These are phyloP conservation scores for Lipomyces kockii DNA, from an alignment of 805 yeast genomes.

Conservation along the genomic window DNA sequence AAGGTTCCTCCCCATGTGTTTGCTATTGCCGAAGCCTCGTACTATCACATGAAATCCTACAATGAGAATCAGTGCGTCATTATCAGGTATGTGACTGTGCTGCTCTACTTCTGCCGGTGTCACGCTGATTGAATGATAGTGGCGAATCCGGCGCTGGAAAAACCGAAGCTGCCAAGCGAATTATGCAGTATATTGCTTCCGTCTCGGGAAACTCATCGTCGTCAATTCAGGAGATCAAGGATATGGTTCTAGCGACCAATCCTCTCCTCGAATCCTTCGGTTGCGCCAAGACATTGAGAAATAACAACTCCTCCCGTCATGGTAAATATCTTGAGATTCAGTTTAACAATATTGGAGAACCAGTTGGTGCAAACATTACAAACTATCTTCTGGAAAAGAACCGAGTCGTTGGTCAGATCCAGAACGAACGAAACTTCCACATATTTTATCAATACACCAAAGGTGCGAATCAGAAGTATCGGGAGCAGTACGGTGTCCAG, in stretches of 20 bases:
- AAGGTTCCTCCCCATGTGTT: conserved; percentile 88
- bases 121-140: conserved; percentile 47
- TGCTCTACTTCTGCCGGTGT: conserved; percentile 40
- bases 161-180: conserved; percentile 95
- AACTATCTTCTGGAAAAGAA: conserved; percentile 93
- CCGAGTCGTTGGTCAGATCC: conserved; percentile 93
- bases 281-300: conserved; percentile 89
- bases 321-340: conserved; percentile 92
- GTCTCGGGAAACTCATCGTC: conserved; percentile 71
- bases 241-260: conserved; percentile 97
- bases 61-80: conserved; percentile 96
- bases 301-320: conserved; percentile 88
- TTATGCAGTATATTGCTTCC: conserved; percentile 86
- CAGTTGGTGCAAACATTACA: conserved; percentile 94
- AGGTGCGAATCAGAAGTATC: conserved; percentile 81
- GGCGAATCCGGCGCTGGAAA: conserved; percentile 99
- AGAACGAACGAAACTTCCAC: conserved; percentile 93
- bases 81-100: conserved; percentile 49
- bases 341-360: conserved; percentile 81
- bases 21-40: conserved; percentile 97
- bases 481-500: conserved; percentile 86
- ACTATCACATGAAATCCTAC: conserved; percentile 91
- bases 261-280: conserved; percentile 91
- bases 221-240: conserved; percentile 83
- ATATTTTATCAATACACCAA: conserved; percentile 95